Conservation (phyloP, 2,329 filamentous ascomycete species). For the Cyphellophora europaea region DNA sequence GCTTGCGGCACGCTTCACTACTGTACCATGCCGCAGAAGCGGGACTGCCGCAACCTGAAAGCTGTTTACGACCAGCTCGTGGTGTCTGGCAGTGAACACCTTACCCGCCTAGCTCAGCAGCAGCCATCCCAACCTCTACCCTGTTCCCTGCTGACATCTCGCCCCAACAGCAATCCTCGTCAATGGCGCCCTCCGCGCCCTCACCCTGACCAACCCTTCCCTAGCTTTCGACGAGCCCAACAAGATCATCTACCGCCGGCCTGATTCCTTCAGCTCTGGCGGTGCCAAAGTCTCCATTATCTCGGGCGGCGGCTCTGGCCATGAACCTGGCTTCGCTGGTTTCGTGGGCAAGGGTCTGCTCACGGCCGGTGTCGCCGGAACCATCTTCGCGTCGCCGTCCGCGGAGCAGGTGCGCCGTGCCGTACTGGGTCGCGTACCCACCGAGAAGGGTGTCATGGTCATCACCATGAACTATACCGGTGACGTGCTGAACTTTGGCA, state of each 20-base stretch:
- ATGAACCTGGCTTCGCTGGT: conserved; percentile 74
- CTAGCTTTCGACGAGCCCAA: conserved; percentile 67
- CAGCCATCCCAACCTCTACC: too few species aligned
- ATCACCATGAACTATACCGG: conserved; percentile 89
- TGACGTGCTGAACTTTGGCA: conserved; percentile 83
- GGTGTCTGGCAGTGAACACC: too few species aligned
- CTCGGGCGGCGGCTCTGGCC: conserved; percentile 80
- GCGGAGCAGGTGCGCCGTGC: conserved; percentile 74
- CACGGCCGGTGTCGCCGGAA: conserved; percentile 73
- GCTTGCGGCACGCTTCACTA: too few species aligned
- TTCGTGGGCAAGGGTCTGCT: conserved; percentile 79
- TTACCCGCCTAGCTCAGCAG: too few species aligned
- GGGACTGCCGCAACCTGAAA: too few species aligned
- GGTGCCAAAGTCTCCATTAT: conserved; percentile 65
- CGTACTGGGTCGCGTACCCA: conserved; percentile 63
- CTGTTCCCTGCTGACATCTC: background rate
- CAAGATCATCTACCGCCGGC: conserved; percentile 75
- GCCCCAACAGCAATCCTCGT: conserved; percentile 53
- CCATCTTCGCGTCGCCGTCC: conserved; percentile 73
- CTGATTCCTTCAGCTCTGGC: conserved; percentile 34
- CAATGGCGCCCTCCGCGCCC: conserved; percentile 61
- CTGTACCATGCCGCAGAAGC: too few species aligned
- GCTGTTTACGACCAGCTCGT: too few species aligned
- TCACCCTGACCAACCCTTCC: conserved; percentile 77
- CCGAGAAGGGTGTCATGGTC: conserved; percentile 68